Evolutionary conservation across 2,329 filamentous ascomycete genomes (phyloP).

Genomic region (Scedosporium boydii): DNA sequence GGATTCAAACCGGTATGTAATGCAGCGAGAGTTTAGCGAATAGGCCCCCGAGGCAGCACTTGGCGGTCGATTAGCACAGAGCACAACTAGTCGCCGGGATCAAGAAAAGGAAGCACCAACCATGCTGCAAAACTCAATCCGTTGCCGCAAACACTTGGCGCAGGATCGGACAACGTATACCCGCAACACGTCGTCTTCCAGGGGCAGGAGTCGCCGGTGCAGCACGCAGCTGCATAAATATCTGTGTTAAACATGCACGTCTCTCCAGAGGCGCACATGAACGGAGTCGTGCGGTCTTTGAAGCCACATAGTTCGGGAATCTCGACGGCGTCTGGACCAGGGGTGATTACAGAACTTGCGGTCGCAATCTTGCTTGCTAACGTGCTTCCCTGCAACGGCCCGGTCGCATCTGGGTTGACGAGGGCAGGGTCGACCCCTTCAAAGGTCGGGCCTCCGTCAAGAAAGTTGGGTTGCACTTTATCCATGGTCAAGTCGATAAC

Average conservation of each 20-base stretch:
- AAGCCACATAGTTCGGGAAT: background rate
- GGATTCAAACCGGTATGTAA: background rate
- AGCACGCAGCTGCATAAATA: background rate
- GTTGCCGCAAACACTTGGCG: background rate
- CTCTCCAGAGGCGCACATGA: background rate
- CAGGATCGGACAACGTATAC: background rate
- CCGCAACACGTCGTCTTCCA: background rate
- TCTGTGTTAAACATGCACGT: background rate
- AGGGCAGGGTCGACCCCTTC: background rate
- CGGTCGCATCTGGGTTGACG: background rate
- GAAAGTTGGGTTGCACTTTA: background rate
- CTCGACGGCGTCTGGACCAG: background rate
- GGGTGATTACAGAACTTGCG: background rate
- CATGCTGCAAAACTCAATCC: background rate
- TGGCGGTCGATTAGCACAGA: background rate
- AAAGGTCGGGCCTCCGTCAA: background rate
- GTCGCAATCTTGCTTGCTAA: background rate
- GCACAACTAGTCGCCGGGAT: background rate
- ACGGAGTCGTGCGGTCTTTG: background rate
- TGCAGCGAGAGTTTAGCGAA: background rate
- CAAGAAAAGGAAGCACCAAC: background rate
- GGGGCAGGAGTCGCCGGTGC: background rate
- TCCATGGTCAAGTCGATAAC: background rate
- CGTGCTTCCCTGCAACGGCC: background rate
- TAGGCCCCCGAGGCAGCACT: background rate